Conservation (phyloP, 768 basidiomycete genomes). For the Tulasnella calospora region DNA sequence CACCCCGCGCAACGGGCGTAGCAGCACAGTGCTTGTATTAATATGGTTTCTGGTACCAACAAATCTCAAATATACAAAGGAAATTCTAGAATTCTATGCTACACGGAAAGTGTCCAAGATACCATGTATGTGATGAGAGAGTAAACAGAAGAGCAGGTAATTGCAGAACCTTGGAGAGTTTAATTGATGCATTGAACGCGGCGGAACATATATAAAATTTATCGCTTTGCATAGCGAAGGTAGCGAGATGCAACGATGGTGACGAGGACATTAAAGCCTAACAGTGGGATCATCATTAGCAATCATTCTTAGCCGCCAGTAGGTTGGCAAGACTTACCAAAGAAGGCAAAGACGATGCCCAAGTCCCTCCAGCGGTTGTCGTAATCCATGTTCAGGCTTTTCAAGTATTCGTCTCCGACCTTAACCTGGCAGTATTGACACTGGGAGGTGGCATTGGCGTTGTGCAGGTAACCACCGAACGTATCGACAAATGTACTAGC, state of each 20-base stretch:
- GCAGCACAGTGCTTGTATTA: no score
- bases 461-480: constrained; percentile 70
- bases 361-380: constrained; percentile 62
- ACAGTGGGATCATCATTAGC: neutral
- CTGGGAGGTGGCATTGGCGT: constrained; percentile 51
- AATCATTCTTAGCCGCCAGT: neutral
- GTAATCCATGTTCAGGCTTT: constrained; percentile 61
- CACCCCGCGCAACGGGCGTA: no score
- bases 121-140: no score
- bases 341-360: constrained; percentile 60
- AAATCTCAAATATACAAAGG: no score
- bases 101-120: no score
- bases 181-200: neutral
- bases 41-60: no score
- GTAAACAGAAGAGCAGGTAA: no score
- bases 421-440: constrained; percentile 73
- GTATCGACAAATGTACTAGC: constrained; percentile 56
- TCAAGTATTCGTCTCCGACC: constrained; percentile 62
- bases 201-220: neutral
- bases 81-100: no score
- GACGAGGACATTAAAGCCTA: constrained; percentile 62
- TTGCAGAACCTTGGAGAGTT: neutral
- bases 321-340: constrained; percentile 41
- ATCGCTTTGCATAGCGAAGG: constrained; percentile 67
- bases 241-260: constrained; percentile 59